These are phyloP conservation scores for Sporothrix inflata DNA, from an alignment of 2,329 filamentous ascomycete species.

Conservation along the genomic window DNA sequence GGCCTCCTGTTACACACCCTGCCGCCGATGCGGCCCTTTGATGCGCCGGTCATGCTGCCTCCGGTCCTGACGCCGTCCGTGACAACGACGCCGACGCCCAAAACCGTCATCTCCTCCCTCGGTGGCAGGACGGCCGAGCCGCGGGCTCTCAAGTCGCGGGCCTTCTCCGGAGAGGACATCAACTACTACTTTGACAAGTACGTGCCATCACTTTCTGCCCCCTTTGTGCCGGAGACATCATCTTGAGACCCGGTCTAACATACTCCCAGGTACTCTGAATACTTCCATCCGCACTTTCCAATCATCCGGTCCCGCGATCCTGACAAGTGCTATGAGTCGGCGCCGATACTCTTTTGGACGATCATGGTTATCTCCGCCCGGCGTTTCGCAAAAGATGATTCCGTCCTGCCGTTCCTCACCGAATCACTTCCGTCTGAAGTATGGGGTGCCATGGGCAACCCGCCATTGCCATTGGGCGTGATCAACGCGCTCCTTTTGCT, in stretches of 20 bases:
- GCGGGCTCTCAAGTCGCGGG: constrained; percentile 51
- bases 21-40: constrained; percentile 34
- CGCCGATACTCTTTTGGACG: constrained; percentile 58
- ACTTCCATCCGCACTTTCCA: constrained; percentile 57
- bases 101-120: constrained; percentile 24
- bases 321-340: constrained; percentile 53
- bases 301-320: constrained; percentile 55
- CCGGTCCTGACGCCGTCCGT: constrained; percentile 33
- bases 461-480: constrained; percentile 51
- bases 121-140: constrained; percentile 39
- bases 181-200: constrained; percentile 60
- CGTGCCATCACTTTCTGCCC: constrained; percentile 23
- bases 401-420: constrained; percentile 49
- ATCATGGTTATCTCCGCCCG: constrained; percentile 55
- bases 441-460: constrained; percentile 48
- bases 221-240: background rate
- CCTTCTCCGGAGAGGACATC: constrained; percentile 57
- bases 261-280: constrained; percentile 51
- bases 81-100: constrained; percentile 34
- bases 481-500: constrained; percentile 58
- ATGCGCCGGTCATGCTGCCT: constrained; percentile 32
- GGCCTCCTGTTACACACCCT: constrained; percentile 29
- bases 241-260: background rate
- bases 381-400: constrained; percentile 50
- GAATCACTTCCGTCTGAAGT: constrained; percentile 54